Evolutionary conservation across 345 rosid genomes (phyloP), one percentile per base, ranked within the genome.

Genomic region (Heritiera fomes): DNA sequence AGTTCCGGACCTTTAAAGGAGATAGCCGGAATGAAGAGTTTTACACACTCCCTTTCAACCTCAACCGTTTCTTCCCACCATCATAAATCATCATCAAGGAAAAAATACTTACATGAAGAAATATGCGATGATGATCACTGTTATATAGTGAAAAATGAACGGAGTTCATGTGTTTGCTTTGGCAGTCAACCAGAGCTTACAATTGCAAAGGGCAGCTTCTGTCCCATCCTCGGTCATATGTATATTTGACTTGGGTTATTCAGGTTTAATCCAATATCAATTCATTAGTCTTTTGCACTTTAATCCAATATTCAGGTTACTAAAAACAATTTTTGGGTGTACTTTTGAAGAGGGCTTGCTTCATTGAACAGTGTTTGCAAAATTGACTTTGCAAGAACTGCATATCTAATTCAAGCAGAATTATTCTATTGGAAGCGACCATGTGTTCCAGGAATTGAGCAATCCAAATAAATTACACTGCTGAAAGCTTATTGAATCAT

Each of bases 21-120:
- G 98, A 93, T 86, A 84, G 90, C 80, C 82, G 98, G 64, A 97
- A 92, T 75, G 98, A 94, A 46, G 98, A 97, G 79, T 97, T 97
- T 82, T 97, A 97, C 84, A 89, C 98, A 5, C 99, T 97, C 71
- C 98, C 97, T 6, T 97, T 97, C 87, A 97, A 94, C 85, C 91
- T 96, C 17, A 90, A 94, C 88, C 95, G 98, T 40, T 94, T 91
- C 91, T 96, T 96, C 87, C 98, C 99, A 20, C 98, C 99, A 20
- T 92, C 98, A 6, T 90, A 84, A 90, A 78, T 75, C 60, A 47
- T 32, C 70, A 45, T 49, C 79, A 81, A 81, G 40, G 55, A 49
- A 67, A 69, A 30, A 79, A 72, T 79, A 84, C 71, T 30, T 41
- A 7, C 28, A 7, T 41, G 47, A 70, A 70, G 58, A 86, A 73